A percentile compares a stretch with the other conserved stretches of the same genome.
These are phyloP conservation scores for Arthrobotrys iridis DNA, from an alignment of 2,329 filamentous ascomycete genomes.

Conservation along the genomic window DNA sequence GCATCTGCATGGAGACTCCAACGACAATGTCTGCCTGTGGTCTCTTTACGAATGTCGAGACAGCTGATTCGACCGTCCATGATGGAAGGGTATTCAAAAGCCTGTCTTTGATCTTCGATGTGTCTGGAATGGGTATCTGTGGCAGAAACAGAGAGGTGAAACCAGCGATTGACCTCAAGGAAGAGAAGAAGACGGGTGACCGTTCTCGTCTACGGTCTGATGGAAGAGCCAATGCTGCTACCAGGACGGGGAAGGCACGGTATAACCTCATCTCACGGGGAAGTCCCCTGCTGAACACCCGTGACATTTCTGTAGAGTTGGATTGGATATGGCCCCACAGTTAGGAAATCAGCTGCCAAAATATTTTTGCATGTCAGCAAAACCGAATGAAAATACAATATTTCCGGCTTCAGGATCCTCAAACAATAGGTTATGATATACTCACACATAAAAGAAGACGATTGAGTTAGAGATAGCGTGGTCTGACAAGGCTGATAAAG, in stretches of 20 bases:
- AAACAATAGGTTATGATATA: not conserved
- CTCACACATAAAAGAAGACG: not conserved
- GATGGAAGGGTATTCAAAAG: constrained; percentile 32
- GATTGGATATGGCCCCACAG: no score
- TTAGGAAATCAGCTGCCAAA: no score
- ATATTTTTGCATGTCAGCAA: constrained; percentile 11
- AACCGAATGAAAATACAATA: no score
- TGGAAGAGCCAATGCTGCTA: constrained; percentile 35
- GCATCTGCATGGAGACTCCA: constrained; percentile 24
- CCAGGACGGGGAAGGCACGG: constrained; percentile 19
- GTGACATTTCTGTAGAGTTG: constrained; percentile 23
- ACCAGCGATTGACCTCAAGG: constrained; percentile 27
- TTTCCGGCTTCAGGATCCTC: not conserved
- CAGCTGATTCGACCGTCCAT: constrained; percentile 46
- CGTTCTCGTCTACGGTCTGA: constrained; percentile 42
- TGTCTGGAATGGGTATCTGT: constrained; percentile 43
- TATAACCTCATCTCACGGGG: constrained; percentile 10
- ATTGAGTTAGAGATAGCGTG: no score
- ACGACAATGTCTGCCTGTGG: constrained; percentile 44
- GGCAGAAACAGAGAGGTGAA: constrained; percentile 29
- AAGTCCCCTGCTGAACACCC: constrained; percentile 13
- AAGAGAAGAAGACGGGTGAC: constrained; percentile 35
- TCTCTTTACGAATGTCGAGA: constrained; percentile 32
- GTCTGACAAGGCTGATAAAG: not conserved
- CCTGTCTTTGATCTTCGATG: constrained; percentile 42